Evolutionary conservation across 225 moss, liverwort and hornwort genomes (phyloP), one percentile per base, ranked within the genome.

Genomic region (Marchantia paleacea): DNA sequence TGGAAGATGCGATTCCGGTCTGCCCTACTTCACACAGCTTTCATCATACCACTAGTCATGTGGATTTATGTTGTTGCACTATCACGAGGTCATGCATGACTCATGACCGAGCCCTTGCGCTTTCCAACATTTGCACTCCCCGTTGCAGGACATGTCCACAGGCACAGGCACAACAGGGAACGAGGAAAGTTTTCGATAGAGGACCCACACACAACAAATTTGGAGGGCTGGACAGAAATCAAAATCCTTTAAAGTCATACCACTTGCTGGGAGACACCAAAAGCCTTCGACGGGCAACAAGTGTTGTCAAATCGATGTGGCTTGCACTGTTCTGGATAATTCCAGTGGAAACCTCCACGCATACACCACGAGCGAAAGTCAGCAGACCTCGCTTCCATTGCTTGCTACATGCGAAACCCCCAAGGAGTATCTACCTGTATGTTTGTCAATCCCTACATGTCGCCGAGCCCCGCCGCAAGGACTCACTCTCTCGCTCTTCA

Each of bases 1-100:
- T 8, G 62, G 62, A 62, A 62, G 62, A 62, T 62, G 62, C 62
- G 62, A 62, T 62, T 62, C 62, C 62, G n/a, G n/a, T 62, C 62
- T n/a, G 39, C 39, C 39, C 39, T 39, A 39, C 39, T 39, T 39
- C 39, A 2, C 39, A 39, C 39, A 39, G 39, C n/a, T 5, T 19
- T 58, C 5, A 58, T 5, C 58, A 16, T 15, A 58, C 16, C 20
- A 20, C 14, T 58, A 58, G 13, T 20, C 12, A 58, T 15, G 20
- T 16, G 58, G 58, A 58, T 15, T 58, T 58, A 20, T 58, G 10
- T 16, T 39, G 39, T 39, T 39, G 3, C 39, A 39, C 39, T 39
- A 5, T 39, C 39, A 39, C 39, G 39, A 39, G 39, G 39, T 39
- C 39, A 39, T 39, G 39, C 39, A 39, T 39, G 39, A 39, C 39